Evolutionary conservation across 2,329 filamentous ascomycete species (phyloP).

Genomic region (Mariannaea sp.): DNA sequence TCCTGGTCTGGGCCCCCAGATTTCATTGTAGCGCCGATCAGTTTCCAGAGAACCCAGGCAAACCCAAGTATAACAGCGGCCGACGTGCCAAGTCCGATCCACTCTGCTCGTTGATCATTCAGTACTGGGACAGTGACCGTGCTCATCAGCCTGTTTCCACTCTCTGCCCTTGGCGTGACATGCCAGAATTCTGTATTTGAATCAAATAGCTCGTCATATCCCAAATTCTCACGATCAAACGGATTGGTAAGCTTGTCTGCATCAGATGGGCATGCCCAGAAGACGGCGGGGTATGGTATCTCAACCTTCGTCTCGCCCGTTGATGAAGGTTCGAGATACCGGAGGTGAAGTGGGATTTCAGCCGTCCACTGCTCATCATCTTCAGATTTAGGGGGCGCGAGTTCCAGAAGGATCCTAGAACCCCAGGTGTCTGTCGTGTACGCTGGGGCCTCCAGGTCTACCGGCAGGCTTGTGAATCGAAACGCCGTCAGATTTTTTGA

Average conservation of each 20-base stretch:
- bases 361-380: slow-evolving; percentile 61
- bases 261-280: slow-evolving; percentile 83
- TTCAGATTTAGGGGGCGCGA: slow-evolving; percentile 58
- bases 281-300: slow-evolving; percentile 82
- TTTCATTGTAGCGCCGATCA: slow-evolving; percentile 40
- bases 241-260: slow-evolving; percentile 76
- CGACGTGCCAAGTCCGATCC: slow-evolving; percentile 61
- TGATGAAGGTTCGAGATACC: slow-evolving; percentile 71
- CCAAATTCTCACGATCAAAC: slow-evolving; percentile 83
- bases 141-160: slow-evolving; percentile 53
- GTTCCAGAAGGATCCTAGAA: slow-evolving; percentile 74
- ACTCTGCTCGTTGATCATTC: slow-evolving; percentile 54
- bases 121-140: slow-evolving; percentile 68
- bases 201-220: slow-evolving; percentile 82
- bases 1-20: slow-evolving; percentile 4
- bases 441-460: slow-evolving; percentile 88
- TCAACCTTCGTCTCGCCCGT: slow-evolving; percentile 59
- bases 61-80: slow-evolving; percentile 66
- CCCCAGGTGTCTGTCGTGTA: slow-evolving; percentile 82
- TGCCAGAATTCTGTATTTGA: slow-evolving; percentile 85
- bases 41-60: slow-evolving; percentile 69
- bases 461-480: slow-evolving; percentile 71
- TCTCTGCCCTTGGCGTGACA: slow-evolving; percentile 56
- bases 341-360: slow-evolving; percentile 81
- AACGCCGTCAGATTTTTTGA: slow-evolving; percentile 78